A percentile compares a stretch with the other conserved stretches of the same genome.
Conservation (phyloP, 1,139 yeast genomes). For the Lodderomyces oxycetoniae region DNA sequence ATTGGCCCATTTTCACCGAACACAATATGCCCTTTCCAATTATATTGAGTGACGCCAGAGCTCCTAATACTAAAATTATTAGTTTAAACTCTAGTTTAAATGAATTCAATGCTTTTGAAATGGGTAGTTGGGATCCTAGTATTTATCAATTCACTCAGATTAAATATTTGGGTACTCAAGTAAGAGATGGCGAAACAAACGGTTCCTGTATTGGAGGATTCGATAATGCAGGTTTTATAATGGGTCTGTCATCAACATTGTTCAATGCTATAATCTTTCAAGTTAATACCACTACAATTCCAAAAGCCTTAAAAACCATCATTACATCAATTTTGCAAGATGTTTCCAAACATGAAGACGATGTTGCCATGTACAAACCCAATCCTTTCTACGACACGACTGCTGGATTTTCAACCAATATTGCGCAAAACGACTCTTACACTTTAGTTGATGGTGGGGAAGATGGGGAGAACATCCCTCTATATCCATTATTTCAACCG, state of each 20-base stretch:
- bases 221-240: constrained; percentile 78
- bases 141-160: constrained; percentile 62
- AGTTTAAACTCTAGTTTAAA: constrained; percentile 67
- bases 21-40: constrained; percentile 82
- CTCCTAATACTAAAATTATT: constrained; percentile 56
- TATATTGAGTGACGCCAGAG: constrained; percentile 72
- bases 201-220: constrained; percentile 59
- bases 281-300: constrained; percentile 53
- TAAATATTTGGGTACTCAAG: constrained; percentile 69
- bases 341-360: constrained; percentile 40
- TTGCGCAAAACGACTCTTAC: constrained; percentile 33
- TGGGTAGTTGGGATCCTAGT: constrained; percentile 88
- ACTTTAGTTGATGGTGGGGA: constrained; percentile 44
- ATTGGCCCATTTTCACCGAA: constrained; percentile 47
- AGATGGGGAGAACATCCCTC: constrained; percentile 39
- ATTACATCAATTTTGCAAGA: constrained; percentile 42
- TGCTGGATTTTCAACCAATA: constrained; percentile 29
- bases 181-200: constrained; percentile 46
- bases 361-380: constrained; percentile 45
- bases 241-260: constrained; percentile 80
- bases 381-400: constrained; percentile 49
- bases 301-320: constrained; percentile 43
- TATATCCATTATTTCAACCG: constrained; percentile 36
- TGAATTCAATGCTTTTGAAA: constrained; percentile 76
- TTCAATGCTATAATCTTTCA: constrained; percentile 72